These are phyloP conservation scores for Aspergillus pseudoterreus DNA, from an alignment of 2,329 filamentous ascomycete genomes.

Conservation along the genomic window DNA sequence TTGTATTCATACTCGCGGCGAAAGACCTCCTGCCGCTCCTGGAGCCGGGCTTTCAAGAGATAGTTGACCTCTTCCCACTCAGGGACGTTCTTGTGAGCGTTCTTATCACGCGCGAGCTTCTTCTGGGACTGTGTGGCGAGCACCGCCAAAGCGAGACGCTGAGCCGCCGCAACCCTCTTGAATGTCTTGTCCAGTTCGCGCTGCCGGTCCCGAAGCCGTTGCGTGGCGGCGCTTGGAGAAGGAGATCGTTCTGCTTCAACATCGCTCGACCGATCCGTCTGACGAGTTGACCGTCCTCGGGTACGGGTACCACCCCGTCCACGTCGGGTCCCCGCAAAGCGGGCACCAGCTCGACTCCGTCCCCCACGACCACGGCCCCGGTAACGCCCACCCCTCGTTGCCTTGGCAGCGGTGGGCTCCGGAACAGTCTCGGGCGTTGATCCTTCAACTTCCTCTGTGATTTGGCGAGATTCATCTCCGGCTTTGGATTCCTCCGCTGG, in stretches of 20 bases:
- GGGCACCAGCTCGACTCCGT: constrained; percentile 26
- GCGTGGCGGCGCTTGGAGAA: constrained; percentile 33
- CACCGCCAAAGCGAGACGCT: constrained; percentile 38
- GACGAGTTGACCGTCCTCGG: constrained; percentile 20
- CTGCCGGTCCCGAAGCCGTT: constrained; percentile 39
- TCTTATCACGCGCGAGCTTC: constrained; percentile 38
- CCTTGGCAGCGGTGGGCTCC: constrained; percentile 20
- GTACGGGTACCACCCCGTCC: constrained; percentile 29
- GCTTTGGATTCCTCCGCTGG: constrained; percentile 14
- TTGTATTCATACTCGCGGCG: constrained; percentile 32
- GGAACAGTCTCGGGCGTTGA: constrained; percentile 16
- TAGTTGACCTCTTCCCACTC: constrained; percentile 36
- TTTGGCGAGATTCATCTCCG: constrained; percentile 17
- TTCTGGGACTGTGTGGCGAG: constrained; percentile 38
- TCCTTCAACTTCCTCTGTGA: constrained; percentile 22
- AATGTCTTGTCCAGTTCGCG: constrained; percentile 41
- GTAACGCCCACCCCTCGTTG: constrained; percentile 27
- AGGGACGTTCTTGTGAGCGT: constrained; percentile 36
- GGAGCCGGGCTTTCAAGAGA: constrained; percentile 26
- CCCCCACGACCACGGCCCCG: constrained; percentile 33
- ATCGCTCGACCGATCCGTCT: constrained; percentile 27
- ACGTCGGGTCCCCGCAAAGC: constrained; percentile 16
- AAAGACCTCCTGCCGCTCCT: constrained; percentile 25
- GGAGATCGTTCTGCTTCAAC: constrained; percentile 30
- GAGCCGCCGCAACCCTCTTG: constrained; percentile 38